phyloP scores from a whole-genome alignment of 2,329 filamentous ascomycete genomes.

The Diaporthe sp. region DNA sequence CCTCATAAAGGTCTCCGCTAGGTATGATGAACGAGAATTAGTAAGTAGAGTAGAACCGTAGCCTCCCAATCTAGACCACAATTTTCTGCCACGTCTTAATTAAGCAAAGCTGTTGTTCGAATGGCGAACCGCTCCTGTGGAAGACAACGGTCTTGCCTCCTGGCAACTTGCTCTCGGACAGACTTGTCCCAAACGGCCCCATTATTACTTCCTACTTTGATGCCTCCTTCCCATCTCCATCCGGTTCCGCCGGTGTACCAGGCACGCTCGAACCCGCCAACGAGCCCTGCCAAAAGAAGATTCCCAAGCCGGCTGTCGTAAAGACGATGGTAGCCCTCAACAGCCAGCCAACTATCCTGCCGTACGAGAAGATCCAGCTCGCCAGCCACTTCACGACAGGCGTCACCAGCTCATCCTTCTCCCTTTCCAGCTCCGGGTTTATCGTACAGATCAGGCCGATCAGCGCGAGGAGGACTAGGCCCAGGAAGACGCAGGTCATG shows the following conservation, averaged over 20 bases:
- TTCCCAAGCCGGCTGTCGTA: constrained; percentile 28
- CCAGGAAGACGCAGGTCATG: constrained; percentile 35
- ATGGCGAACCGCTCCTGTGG: neutral
- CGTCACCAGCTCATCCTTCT: constrained; percentile 33
- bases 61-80: neutral
- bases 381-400: constrained; percentile 39
- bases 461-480: constrained; percentile 35
- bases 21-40: neutral
- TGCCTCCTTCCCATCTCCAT: neutral
- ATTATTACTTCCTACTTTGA: neutral
- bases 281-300: constrained; percentile 38
- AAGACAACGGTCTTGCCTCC: neutral
- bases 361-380: constrained; percentile 39
- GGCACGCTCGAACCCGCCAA: constrained; percentile 25
- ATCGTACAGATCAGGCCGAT: constrained; percentile 38
- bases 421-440: constrained; percentile 33
- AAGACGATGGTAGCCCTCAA: constrained; percentile 18
- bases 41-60: neutral
- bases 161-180: neutral
- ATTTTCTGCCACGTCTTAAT: neutral
- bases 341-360: constrained; percentile 26
- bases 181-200: too few species aligned
- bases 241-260: constrained; percentile 27
- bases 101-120: neutral
- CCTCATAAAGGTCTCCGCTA: neutral